Conservation (phyloP, 78 protist genomes). For the Tieghemostelium lacteum region DNA sequence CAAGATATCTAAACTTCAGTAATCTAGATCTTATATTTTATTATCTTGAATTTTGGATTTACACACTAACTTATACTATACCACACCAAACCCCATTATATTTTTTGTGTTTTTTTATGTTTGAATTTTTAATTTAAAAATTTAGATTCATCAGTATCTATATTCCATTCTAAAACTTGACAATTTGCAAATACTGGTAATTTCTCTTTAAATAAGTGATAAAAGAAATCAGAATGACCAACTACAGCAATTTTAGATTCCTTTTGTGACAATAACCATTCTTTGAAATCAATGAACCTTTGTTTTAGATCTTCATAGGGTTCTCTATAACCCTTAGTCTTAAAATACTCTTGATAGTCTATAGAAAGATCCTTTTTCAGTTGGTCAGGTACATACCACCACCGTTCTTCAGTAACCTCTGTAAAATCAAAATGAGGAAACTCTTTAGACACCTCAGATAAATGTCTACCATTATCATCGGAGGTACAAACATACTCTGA, state of each 20-base stretch:
- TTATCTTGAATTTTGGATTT: no score
- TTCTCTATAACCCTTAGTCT: slow-evolving; percentile 42
- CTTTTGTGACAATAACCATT: not conserved
- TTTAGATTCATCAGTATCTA: slow-evolving; percentile 11
- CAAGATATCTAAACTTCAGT: no score
- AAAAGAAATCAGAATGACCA: slow-evolving; percentile 57
- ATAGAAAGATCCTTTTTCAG: slow-evolving; percentile 26
- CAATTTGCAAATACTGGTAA: slow-evolving; percentile 37
- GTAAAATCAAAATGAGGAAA: slow-evolving; percentile 36
- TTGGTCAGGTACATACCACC: slow-evolving; percentile 50
- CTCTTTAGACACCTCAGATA: slow-evolving; percentile 19
- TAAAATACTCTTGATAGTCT: slow-evolving; percentile 54
- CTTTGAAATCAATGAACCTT: slow-evolving; percentile 25
- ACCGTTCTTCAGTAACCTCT: slow-evolving; percentile 24
- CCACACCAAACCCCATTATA: no score
- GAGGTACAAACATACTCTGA: slow-evolving; percentile 21
- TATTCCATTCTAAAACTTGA: slow-evolving; percentile 24
- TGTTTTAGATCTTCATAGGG: not conserved
- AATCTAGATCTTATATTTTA: no score
- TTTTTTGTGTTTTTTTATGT: not conserved
- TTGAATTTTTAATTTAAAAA: not conserved
- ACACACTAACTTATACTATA: no score
- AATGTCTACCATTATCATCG: slow-evolving; percentile 58
- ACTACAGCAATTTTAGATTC: slow-evolving; percentile 40
- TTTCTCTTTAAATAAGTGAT: slow-evolving; percentile 17